Base-by-base conservation (phyloP, 192 early-diverging fungal genomes). In the Podila epigama region DNA sequence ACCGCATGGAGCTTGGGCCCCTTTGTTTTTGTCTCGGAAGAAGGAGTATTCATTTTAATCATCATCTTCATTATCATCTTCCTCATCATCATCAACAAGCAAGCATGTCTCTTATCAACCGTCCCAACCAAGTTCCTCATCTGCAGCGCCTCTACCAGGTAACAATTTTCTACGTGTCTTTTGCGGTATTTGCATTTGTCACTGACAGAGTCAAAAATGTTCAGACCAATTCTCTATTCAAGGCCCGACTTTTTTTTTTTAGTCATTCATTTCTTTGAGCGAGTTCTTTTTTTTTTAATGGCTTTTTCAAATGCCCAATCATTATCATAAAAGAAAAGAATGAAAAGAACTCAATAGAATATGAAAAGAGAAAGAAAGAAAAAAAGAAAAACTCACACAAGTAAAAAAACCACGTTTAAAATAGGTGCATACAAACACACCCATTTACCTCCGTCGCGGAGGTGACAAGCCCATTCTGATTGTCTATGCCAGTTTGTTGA, bases 91-190 rank as follows among this genome's bases (percentile, higher is more conserved):
- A 15, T 5, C 5, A 8, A 22, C 16, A 48, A 20, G 20, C 16
- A 44, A 44, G 25, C n/a, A 32, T 54, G 52, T 27, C 52, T 11
- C 52, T 32, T 28, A 33, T 54, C 29, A 54, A 54, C 11, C 52
- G 52, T 29, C 29, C 29, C 52, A 54, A 54, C 52, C 52, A 32
- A 27, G 52, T 54, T 5, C 52, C 52, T 31, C 27, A 54, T 27
- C 52, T 54, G 25, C 52, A 54, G 52, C 52, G 52, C 52, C 52
- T 54, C 20, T 54, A 54, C 11, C 52, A 54, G 52, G 52, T 54
- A 32, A 54, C 25, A 54, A 41, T 41, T 41, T 8, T 11, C 8
- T 41, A 41, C 8, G 16, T 41, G 16, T 16, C 8, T 16, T 41
- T 41, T 41, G 8, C 16, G 40, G 16, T 8, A 8, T 8, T 16